A percentile compares a stretch with the other conserved stretches of the same genome.
Evolutionary conservation across 2,329 filamentous ascomycete species (phyloP).

Genomic region (Sarocladium strictum): DNA sequence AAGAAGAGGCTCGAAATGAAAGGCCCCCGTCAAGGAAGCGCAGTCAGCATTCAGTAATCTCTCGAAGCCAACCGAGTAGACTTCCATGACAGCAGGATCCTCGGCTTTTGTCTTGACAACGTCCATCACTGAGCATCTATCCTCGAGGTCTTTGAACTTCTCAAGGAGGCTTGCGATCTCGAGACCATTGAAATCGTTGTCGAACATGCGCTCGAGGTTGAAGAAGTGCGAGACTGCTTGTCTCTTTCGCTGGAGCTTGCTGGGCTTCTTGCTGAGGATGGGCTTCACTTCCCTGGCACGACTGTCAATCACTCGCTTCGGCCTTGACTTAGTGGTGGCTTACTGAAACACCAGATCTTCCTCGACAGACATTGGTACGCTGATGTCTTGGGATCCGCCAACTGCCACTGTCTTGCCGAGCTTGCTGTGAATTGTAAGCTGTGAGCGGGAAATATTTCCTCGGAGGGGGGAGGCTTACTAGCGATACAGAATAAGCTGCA

Average conservation of each 20-base stretch:
- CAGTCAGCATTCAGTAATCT: background rate
- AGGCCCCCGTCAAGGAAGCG: background rate
- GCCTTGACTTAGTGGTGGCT: slow-evolving; percentile 2
- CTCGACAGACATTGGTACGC: slow-evolving; percentile 18
- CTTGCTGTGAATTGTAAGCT: background rate
- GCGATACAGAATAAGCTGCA: background rate
- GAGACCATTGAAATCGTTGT: background rate
- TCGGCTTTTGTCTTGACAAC: background rate
- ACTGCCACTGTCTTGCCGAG: slow-evolving; percentile 15
- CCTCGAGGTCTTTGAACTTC: background rate
- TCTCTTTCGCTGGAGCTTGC: background rate
- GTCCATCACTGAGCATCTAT: background rate
- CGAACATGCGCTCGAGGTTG: slow-evolving; percentile 22
- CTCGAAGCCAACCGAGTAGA: background rate
- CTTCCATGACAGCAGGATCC: background rate
- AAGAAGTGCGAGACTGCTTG: slow-evolving; percentile 23
- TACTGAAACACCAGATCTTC: slow-evolving; percentile 22
- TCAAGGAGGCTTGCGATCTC: background rate
- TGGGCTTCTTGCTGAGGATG: background rate
- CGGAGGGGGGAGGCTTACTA: background rate
- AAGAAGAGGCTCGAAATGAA: background rate
- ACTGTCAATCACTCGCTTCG: background rate
- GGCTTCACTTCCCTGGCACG: background rate
- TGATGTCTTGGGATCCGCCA: slow-evolving; percentile 13
- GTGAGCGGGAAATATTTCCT: background rate